Evolutionary conservation across 305 asterid genomes (phyloP), one percentile per base, ranked within the genome.

Genomic region (Fraxinus greggii): DNA sequence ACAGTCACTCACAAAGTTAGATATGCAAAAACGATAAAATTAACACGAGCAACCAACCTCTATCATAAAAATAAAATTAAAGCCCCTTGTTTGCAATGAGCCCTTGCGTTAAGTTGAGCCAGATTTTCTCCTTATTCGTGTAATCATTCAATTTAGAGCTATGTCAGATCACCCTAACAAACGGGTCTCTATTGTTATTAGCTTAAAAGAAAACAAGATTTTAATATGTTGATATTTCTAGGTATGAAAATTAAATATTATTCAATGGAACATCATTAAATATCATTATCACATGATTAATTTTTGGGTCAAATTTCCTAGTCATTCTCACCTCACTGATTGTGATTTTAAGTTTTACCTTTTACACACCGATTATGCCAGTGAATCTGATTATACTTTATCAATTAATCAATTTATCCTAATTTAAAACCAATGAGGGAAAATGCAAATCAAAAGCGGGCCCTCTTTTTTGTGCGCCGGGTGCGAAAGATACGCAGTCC

Each of bases 331-430:
- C 82, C 88, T 54, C 79, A 81, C 83, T 85, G 86, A 89, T 88
- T 87, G 82, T 38, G 88, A 92, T 87, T 83, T 87, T 78, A 84
- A 85, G 88, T 82, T 77, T 86, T 29, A 79, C 88, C 90, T 83
- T 85, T 91, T 78, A 13, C 36, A 83, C 86, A 84, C 72, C 80
- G 84, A 84, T 90, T 84, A 82, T 88, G 80, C 85, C 82, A 26
- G 51, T 77, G 85, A 84, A 82, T 90, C 86, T 74, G 80, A 86
- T 77, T 80, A 45, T 78, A 78, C 78, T 72, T 80, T 85, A 73
- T 59, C 80, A 74, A 76, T 82, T 72, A 86, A 79, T 76, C 84
- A 75, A 82, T 79, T 51, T 80, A 23, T 6, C 4, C 38, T 59
- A 33, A 23, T 29, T n/a, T 48, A 31, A 61, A 13, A 12, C 38